Evolutionary conservation across 495 filamentous ascomycete species (phyloP), one percentile per base, ranked within the genome.

Genomic region (Parathielavia hyrcaniae): DNA sequence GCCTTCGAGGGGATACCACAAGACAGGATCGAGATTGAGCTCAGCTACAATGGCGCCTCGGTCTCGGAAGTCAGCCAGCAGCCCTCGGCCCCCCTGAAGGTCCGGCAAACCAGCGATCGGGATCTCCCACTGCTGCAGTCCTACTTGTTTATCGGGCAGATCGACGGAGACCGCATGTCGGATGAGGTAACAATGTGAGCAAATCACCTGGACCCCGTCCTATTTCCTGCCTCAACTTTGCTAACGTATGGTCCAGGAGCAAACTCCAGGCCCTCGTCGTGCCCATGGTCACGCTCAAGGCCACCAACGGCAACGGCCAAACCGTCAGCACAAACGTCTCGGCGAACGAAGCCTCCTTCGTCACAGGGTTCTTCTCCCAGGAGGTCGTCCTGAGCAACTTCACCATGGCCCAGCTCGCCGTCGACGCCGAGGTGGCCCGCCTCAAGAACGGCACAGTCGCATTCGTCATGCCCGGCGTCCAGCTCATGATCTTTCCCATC

Each of bases 391-490:
- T 75, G 63, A 76, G 75, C 48, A 69, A 67, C 39, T 71, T 75
- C 22, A 62, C 67, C 34, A 50, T 67, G n/a, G 70, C 78, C n/a
- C 61, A 75, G 49, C 51, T 71, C 22, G 73, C 71, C 0, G 73
- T 77, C 35, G 59, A 74, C 22, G 61, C 61, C 7, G 60, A 72
- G n/a, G 58, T 73, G 2, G 61, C 50, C 0, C 51, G 61, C 8
- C 53, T 79, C 19, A 60, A 59, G 36, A 72, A 75, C 52, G 75
- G 75, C 55, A 74, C 62, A 0, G 69, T 71, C n/a, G 71, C 78
- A 0, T 90, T 87, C 64, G 75, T 85, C 1, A 68, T 89, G 1
- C 86, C 86, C 0, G 88, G 87, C 4, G 80, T 79, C 36, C 78
- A 78, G 23, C 79, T 90, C 47, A 70, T 83, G 48, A 83, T 86